Conservation (phyloP, 495 filamentous ascomycete genomes). For the Penicillium fimorum region DNA sequence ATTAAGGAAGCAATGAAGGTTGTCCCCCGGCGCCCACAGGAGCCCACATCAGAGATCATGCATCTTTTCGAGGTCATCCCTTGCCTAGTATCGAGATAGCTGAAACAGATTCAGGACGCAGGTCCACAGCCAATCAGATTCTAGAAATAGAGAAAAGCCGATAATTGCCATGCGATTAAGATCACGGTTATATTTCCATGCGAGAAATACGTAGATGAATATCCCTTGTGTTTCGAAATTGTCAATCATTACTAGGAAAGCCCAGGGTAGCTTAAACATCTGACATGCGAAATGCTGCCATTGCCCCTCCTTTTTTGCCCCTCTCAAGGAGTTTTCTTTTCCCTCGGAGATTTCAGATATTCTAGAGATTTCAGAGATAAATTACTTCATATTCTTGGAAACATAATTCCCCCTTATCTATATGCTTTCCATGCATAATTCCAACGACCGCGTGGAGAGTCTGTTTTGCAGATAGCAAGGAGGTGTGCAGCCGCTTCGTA, state of each 20-base stretch:
- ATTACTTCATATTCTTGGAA: too few relatives aligned
- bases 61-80: constrained; percentile 12
- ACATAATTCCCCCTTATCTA: constrained; percentile 1
- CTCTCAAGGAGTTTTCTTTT: neutral
- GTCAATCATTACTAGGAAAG: neutral
- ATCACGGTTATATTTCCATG: neutral
- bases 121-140: constrained; percentile 8
- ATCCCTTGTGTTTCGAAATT: neutral
- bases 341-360: neutral
- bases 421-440: neutral
- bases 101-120: constrained; percentile 20
- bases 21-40: constrained; percentile 13
- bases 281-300: neutral
- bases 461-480: constrained; percentile 14
- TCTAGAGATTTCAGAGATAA: neutral
- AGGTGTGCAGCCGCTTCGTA: constrained; percentile 8
- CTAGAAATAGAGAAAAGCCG: neutral
- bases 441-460: constrained; percentile 9
- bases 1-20: constrained; percentile 18
- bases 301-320: constrained; percentile 5
- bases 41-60: neutral
- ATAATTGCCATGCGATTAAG: constrained; percentile 1
- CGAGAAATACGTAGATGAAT: neutral
- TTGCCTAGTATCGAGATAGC: constrained; percentile 16
- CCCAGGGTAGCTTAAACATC: neutral